Evolutionary conservation across 768 basidiomycete species (phyloP).

Genomic region (Psilocybe cubensis): DNA sequence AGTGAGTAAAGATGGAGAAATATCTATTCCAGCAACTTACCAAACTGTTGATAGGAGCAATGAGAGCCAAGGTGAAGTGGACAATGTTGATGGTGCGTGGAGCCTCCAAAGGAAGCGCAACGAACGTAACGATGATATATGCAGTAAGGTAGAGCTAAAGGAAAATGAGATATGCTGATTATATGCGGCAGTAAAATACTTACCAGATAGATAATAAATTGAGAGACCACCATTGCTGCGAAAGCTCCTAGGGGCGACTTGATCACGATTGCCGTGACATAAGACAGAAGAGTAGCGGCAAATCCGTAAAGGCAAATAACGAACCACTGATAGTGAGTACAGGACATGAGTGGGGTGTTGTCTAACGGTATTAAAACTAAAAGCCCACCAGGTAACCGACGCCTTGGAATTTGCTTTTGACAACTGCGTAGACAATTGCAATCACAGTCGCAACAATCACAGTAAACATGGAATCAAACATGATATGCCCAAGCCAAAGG

Average conservation of each 20-base stretch:
- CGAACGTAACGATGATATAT: constrained; percentile 20
- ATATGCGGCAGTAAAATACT: constrained; percentile 36
- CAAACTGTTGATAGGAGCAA: constrained; percentile 24
- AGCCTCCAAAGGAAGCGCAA: constrained; percentile 10
- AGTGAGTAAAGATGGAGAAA: background rate
- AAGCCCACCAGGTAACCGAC: constrained; percentile 60
- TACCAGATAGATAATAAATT: constrained; percentile 72
- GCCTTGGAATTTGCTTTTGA: constrained; percentile 66
- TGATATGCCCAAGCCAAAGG: constrained; percentile 79
- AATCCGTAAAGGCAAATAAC: constrained; percentile 72
- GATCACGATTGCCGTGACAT: constrained; percentile 60
- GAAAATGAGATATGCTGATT: constrained; percentile 67
- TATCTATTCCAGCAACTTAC: constrained; percentile 4
- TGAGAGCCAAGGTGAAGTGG: constrained; percentile 20
- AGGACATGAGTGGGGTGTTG: background rate
- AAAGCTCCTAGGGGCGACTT: constrained; percentile 74
- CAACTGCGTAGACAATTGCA: constrained; percentile 59
- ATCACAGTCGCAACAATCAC: constrained; percentile 64
- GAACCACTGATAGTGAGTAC: constrained; percentile 57
- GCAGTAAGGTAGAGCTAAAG: constrained; percentile 19
- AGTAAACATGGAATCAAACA: constrained; percentile 69
- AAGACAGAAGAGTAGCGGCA: constrained; percentile 67
- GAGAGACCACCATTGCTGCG: constrained; percentile 70
- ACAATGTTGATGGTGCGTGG: constrained; percentile 18
- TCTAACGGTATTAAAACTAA: background rate